phyloP scores from a whole-genome alignment of 306 rosid species.

The Elaeagnus macrophylla region DNA sequence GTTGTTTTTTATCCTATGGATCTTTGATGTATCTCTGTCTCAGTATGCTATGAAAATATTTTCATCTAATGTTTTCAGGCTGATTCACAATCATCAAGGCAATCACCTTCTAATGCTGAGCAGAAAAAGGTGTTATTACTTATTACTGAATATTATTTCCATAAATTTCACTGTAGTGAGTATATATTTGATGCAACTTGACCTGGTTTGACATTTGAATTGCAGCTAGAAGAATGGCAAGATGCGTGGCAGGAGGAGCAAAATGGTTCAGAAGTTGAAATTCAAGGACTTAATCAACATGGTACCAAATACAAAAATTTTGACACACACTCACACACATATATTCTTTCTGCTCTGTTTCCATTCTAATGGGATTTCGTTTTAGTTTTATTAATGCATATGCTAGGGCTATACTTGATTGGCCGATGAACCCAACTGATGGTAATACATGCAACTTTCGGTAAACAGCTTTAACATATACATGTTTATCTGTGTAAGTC shows the following conservation, averaged over 20 bases:
- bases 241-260: conserved; percentile 69
- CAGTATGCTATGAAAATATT: background rate
- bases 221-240: conserved; percentile 76
- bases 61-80: conserved; percentile 38
- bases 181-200: conserved; percentile 4
- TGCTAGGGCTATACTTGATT: background rate
- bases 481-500: background rate
- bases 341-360: background rate
- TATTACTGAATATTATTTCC: conserved; percentile 9
- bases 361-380: background rate
- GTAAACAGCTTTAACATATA: background rate
- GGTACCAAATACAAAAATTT: conserved; percentile 30
- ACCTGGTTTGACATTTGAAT: conserved; percentile 13
- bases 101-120: conserved; percentile 42
- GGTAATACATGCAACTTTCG: background rate
- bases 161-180: background rate
- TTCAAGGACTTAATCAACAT: conserved; percentile 32
- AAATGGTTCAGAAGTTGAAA: conserved; percentile 33
- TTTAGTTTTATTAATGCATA: background rate
- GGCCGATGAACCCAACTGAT: background rate
- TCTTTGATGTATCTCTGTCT: too few relatives aligned
- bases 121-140: conserved; percentile 57
- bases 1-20: too few relatives aligned
- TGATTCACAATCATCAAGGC: conserved; percentile 42
- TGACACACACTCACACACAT: background rate